phyloP scores from a whole-genome alignment of 1,284 basidiomycete genomes.

The Cerioporus squamosus region DNA sequence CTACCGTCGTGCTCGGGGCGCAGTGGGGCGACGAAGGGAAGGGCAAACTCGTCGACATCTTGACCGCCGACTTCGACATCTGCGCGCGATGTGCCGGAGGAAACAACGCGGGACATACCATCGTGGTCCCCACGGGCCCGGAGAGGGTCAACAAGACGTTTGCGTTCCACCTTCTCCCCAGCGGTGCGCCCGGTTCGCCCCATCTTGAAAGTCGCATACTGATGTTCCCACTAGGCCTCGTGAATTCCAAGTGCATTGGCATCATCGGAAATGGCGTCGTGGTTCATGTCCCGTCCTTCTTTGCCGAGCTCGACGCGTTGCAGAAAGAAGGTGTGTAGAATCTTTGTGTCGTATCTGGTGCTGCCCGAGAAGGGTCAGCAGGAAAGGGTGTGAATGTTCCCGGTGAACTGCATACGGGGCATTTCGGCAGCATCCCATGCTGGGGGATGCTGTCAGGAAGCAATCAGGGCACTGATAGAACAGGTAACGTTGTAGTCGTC shows the following conservation, averaged over 20 bases:
- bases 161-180: constrained; percentile 95
- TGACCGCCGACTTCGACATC: constrained; percentile 87
- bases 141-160: constrained; percentile 79
- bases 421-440: no score
- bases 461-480: no score
- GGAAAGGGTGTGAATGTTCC: background rate
- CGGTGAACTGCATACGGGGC: no score
- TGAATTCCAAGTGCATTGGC: constrained; percentile 88
- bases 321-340: constrained; percentile 75
- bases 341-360: background rate
- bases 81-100: constrained; percentile 98
- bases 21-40: constrained; percentile 99
- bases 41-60: constrained; percentile 94
- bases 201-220: background rate
- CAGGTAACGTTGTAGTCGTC: no score
- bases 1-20: constrained; percentile 82
- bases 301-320: constrained; percentile 89
- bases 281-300: constrained; percentile 95
- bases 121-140: constrained; percentile 81
- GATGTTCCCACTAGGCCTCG: constrained; percentile 65
- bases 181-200: constrained; percentile 60
- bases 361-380: no score
- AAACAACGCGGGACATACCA: constrained; percentile 99
- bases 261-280: constrained; percentile 96
- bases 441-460: no score